phyloP scores from a whole-genome alignment of 345 rosid species.

The Eucalyptus pauciflora region DNA sequence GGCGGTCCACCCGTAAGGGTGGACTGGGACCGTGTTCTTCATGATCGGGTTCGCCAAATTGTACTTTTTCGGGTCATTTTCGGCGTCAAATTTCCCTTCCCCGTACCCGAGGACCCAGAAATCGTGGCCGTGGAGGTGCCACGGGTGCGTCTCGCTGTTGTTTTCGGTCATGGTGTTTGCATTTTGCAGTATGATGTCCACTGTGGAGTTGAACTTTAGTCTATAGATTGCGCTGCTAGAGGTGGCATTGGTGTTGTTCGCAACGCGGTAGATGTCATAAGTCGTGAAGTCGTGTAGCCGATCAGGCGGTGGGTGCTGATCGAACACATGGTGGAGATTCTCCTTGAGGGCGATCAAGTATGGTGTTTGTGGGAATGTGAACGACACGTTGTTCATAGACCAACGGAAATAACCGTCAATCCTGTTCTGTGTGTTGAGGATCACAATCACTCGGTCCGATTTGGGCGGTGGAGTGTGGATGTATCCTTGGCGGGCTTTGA shows the following conservation, averaged over 20 bases:
- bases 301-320: conserved; percentile 33
- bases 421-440: conserved; percentile 53
- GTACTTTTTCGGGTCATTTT: conserved; percentile 24
- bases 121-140: conserved; percentile 85
- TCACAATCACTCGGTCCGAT: conserved; percentile 30
- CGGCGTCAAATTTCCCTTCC: conserved; percentile 39
- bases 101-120: conserved; percentile 78
- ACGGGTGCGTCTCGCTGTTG: conserved; percentile 70
- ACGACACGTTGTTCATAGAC: conserved; percentile 63
- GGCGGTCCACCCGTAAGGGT: conserved; percentile 65
- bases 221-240: conserved; percentile 24
- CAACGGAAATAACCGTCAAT: conserved; percentile 23
- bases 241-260: conserved; percentile 22
- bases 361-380: conserved; percentile 40
- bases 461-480: conserved; percentile 20
- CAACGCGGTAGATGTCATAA: not conserved
- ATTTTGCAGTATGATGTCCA: conserved; percentile 60
- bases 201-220: conserved; percentile 34
- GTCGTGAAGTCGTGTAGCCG: conserved; percentile 6
- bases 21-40: conserved; percentile 74
- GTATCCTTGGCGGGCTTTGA: conserved; percentile 36
- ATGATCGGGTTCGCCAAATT: conserved; percentile 53
- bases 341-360: conserved; percentile 45
- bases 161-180: conserved; percentile 23
- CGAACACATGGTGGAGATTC: conserved; percentile 17